Evolutionary conservation across 2,329 filamentous ascomycete genomes (phyloP), one percentile per base, ranked within the genome.

Genomic region (Phoma sp.): DNA sequence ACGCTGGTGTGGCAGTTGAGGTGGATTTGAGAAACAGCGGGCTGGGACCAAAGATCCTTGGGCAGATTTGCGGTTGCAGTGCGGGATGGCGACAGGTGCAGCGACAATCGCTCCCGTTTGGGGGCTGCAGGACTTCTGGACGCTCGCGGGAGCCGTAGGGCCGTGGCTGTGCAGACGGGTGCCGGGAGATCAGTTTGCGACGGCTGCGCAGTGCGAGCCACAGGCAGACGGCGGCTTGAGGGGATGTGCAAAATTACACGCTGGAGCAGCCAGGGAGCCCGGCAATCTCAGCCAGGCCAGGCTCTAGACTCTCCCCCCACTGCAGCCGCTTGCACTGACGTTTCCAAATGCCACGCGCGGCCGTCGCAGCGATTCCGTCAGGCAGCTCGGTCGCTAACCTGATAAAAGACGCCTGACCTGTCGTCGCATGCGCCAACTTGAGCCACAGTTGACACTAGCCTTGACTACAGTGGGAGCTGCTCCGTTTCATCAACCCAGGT

Each of bases 371-470:
- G 52, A 57, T 58, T 61, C 58, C 58, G 60, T 61, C 61, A 62
- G 55, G 50, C 56, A 59, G 52, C 64, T 62, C 58, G 49, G 51
- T 64, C 59, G 62, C 67, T 67, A 73, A 66, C 68, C 65, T 59
- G 65, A 67, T 73, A 71, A 70, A 72, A 72, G 67, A 71, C 67
- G 68, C 65, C 69, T 68, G 65, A 67, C 67, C 59, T 58, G 52
- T 50, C 52, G 40, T 55, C 55, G 58, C 57, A 62, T 61, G 49
- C 53, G 53, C 53, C 53, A 51, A 47, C 42, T 23, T 35, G 47
- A 56, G 53, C 53, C 53, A 56, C 53, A 56, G 43, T 47, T 47
- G 47, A 50, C 53, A 47, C 47, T 52, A 51, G 53, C 47, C 53
- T 52, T 44, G 47, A 57, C 59, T 62, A 60, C 41, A 67, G 68